phyloP scores from a whole-genome alignment of 768 basidiomycete species.

The Sporobolomyces phaffii region DNA sequence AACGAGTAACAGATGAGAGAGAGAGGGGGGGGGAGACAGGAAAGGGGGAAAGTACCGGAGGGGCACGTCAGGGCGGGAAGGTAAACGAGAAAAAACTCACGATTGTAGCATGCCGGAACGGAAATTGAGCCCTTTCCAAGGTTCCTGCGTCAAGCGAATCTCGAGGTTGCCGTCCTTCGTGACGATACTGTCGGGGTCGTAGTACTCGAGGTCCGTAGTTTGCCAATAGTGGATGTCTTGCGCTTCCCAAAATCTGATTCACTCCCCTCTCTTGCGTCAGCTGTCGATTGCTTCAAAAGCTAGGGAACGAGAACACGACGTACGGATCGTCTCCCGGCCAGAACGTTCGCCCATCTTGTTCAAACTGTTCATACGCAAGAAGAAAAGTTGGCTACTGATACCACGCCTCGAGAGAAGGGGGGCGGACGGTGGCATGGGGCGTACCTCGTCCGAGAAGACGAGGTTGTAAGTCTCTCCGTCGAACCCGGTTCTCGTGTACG shows the following conservation, averaged over 20 bases:
- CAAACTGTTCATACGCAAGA: slow-evolving; percentile 50
- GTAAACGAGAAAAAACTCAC: slow-evolving; percentile 3
- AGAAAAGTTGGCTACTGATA: too few relatives aligned
- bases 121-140: slow-evolving; percentile 29
- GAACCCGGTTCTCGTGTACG: slow-evolving; percentile 58
- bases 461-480: slow-evolving; percentile 75
- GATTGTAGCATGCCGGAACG: slow-evolving; percentile 37
- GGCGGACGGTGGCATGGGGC: not conserved
- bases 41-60: too few relatives aligned
- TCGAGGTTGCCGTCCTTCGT: slow-evolving; percentile 46
- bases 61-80: slow-evolving; percentile 57
- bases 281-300: not conserved
- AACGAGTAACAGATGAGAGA: too few relatives aligned
- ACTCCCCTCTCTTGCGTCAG: not conserved
- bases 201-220: slow-evolving; percentile 44
- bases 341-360: slow-evolving; percentile 64
- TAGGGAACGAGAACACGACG: not conserved
- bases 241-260: slow-evolving; percentile 50
- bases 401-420: not conserved
- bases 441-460: slow-evolving; percentile 76
- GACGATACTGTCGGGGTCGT: slow-evolving; percentile 48
- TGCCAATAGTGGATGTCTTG: slow-evolving; percentile 50
- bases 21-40: too few relatives aligned
- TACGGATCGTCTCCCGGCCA: slow-evolving; percentile 49
- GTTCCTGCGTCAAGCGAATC: slow-evolving; percentile 25